Base-by-base conservation (phyloP, 768 basidiomycete genomes). In the Rhizopogon vesiculosus region DNA sequence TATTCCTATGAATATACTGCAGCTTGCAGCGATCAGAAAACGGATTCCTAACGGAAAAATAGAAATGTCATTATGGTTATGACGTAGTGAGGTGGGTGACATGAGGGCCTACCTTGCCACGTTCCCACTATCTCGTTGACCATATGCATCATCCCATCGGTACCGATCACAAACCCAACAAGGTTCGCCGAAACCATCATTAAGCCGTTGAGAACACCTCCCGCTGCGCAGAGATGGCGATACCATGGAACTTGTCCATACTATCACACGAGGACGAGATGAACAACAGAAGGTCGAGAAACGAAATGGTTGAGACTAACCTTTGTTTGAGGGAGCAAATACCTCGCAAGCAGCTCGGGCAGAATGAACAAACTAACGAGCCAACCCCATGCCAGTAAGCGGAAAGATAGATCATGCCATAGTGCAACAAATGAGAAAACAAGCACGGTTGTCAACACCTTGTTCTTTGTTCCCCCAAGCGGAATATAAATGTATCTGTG, bases 391-490 rank as follows among this genome's bases (percentile, higher is more conserved):
- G 92, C 86, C 2, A 99, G 77, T 5, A 98, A 79, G 25, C 79
- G 78, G 69, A 96, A 86, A 0, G 90, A 89, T 2, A 98, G 77
- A 66, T 98, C 97, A 62, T 99, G 97, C 96, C 96, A 99, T 18
- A 99, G 73, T 0, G 97, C 96, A 22, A 98, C 95, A 64, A 99
- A 98, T 0, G 96, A 89, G 76, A 98, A 98, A 18, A 96, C 83
- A 41, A 96, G 72, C 9, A 86, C 58, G 0, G 84, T 90, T 42
- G 95, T 87, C 22, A 88, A 48, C 6, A 86, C 62, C 2, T 75
- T 66, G 45, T 78, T 78, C 42, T 74, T 70, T 5, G 80, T 68
- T 2, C 95, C 97, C 15, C 94, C 96, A 15, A 98, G 75, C 0
- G 97, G 96, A 15, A 98, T 75, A 70, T 98, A 98, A 55, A 98